Percentiles rank a stretch among this genome's conserved stretches.
Conservation (phyloP, 371 early-diverging fungal genomes). For the Apophysomyces trapeziformis region DNA sequence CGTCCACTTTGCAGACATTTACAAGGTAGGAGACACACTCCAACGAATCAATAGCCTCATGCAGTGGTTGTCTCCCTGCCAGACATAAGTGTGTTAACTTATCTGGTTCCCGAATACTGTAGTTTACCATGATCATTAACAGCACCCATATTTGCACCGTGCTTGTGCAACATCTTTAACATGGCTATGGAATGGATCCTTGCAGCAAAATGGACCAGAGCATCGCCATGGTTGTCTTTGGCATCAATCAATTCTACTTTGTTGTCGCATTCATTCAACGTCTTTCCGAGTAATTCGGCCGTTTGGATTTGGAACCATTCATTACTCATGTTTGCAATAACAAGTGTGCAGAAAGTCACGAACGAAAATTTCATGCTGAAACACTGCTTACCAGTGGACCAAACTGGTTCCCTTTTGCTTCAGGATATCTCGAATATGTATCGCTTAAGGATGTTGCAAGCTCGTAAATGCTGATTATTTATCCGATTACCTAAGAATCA, state of each 20-base stretch:
- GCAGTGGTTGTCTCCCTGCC: constrained; percentile 51
- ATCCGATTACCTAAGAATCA: too few species aligned
- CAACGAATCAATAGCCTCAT: constrained; percentile 54
- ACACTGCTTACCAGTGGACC: too few species aligned
- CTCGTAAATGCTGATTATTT: too few species aligned
- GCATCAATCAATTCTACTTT: constrained; percentile 19
- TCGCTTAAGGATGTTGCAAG: too few species aligned
- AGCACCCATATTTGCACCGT: constrained; percentile 41
- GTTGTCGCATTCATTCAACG: neutral
- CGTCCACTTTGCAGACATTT: constrained; percentile 36
- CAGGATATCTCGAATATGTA: too few species aligned
- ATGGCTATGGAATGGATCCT: constrained; percentile 36
- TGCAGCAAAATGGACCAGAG: constrained; percentile 56
- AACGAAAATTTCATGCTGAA: neutral
- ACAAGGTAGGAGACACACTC: constrained; percentile 42
- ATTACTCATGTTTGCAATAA: neutral
- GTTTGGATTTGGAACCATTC: neutral
- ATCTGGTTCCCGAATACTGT: neutral
- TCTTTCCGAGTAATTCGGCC: neutral
- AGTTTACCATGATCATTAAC: constrained; percentile 52
- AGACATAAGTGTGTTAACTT: neutral
- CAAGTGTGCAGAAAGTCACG: neutral
- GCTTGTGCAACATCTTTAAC: constrained; percentile 30
- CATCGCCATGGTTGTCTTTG: constrained; percentile 49
- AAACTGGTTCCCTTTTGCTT: too few species aligned